These are phyloP conservation scores for Thelonectria discophora DNA, from an alignment of 2,329 filamentous ascomycete genomes.

Conservation along the genomic window DNA sequence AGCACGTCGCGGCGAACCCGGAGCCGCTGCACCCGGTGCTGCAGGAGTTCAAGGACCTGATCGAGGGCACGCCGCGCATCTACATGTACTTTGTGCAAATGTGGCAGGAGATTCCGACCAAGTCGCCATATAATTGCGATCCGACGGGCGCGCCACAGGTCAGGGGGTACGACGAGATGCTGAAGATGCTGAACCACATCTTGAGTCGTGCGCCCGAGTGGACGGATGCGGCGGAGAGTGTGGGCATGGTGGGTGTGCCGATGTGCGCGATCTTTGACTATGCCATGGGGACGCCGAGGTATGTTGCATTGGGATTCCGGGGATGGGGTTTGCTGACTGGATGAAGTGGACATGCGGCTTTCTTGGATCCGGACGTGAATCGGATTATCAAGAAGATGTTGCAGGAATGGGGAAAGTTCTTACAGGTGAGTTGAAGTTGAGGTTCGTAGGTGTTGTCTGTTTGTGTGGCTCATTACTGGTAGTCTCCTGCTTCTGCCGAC, in stretches of 20 bases:
- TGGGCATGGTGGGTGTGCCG: constrained; percentile 62
- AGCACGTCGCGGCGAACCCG: constrained; percentile 61
- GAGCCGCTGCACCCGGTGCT: constrained; percentile 67
- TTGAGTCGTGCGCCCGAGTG: constrained; percentile 61
- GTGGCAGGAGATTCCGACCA: constrained; percentile 72
- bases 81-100: constrained; percentile 74
- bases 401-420: constrained; percentile 65
- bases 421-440: constrained; percentile 49
- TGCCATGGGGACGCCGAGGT: constrained; percentile 64
- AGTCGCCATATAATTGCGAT: constrained; percentile 67
- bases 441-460: neutral
- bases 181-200: constrained; percentile 70
- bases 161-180: constrained; percentile 72
- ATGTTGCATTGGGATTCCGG: constrained; percentile 14
- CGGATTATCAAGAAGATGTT: constrained; percentile 62
- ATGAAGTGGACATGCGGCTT: constrained; percentile 58
- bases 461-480: constrained; percentile 1
- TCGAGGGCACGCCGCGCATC: constrained; percentile 69
- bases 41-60: constrained; percentile 70
- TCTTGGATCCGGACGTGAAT: constrained; percentile 65
- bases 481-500: constrained; percentile 62
- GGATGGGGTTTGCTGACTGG: constrained; percentile 36
- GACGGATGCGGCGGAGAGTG: constrained; percentile 60
- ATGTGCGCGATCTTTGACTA: constrained; percentile 64
- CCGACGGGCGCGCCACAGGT: constrained; percentile 71